A percentile compares a stretch with the other conserved stretches of the same genome.
phyloP scores from a whole-genome alignment of 257 asterid species.

The Ehretia macrophylla region DNA sequence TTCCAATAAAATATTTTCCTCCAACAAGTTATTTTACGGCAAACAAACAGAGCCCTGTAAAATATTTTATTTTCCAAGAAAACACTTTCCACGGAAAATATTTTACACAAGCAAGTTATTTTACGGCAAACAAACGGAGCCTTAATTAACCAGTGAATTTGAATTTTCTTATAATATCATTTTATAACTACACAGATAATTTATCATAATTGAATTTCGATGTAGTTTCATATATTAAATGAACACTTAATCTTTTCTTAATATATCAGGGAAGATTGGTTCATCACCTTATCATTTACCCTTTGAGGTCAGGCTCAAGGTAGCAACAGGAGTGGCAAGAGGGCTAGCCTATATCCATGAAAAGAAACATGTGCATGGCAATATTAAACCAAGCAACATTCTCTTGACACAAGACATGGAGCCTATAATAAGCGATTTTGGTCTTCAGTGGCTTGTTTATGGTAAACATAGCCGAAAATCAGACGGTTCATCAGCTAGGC shows the following conservation, averaged over 20 bases:
- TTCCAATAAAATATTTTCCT: too few species aligned
- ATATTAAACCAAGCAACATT: constrained; percentile 87
- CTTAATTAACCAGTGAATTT: too few species aligned
- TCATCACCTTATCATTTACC: constrained; percentile 79
- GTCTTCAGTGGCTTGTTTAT: constrained; percentile 56
- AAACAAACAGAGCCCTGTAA: too few species aligned
- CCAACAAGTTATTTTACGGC: too few species aligned
- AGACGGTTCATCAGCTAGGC: constrained; percentile 43
- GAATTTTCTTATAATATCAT: too few species aligned
- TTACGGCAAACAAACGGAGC: too few species aligned
- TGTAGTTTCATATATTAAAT: too few species aligned
- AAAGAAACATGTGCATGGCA: constrained; percentile 89
- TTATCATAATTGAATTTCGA: too few species aligned
- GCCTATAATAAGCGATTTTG: constrained; percentile 73
- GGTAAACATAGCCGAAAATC: constrained; percentile 47
- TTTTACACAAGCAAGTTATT: too few species aligned
- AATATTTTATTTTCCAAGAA: too few species aligned
- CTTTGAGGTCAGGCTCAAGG: constrained; percentile 51
- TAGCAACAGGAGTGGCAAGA: constrained; percentile 80
- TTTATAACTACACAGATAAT: too few species aligned
- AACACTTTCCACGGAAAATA: too few species aligned
- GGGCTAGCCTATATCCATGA: constrained; percentile 82
- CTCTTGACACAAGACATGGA: constrained; percentile 79
- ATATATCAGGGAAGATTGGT: constrained; percentile 53
- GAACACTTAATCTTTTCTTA: neutral